Percentiles rank a stretch among this genome's conserved stretches.
Evolutionary conservation across 1,139 yeast species (phyloP).

Genomic region (Sugiyamaella xylanicola): DNA sequence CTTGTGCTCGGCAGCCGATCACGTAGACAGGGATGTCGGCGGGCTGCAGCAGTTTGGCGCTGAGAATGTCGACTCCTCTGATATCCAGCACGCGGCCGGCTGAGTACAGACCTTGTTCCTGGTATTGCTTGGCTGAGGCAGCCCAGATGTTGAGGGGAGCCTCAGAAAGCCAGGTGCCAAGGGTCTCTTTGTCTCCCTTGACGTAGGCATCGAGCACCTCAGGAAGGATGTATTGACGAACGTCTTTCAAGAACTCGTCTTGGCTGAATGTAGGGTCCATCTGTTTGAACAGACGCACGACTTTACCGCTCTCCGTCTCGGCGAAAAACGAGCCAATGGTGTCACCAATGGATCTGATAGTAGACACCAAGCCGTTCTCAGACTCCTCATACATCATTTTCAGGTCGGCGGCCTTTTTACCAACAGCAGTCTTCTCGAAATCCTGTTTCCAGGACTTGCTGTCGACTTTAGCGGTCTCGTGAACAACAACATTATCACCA

Average conservation of each 20-base stretch:
- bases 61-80: conserved; percentile 91
- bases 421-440: conserved; percentile 70
- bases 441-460: conserved; percentile 58
- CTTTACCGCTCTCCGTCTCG: conserved; percentile 95
- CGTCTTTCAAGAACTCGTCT: conserved; percentile 77
- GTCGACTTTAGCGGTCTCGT: conserved; percentile 80
- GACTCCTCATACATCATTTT: conserved; percentile 80
- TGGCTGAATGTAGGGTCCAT: conserved; percentile 88
- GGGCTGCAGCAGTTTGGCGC: conserved; percentile 87
- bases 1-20: conserved; percentile 96
- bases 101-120: conserved; percentile 88
- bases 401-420: conserved; percentile 62
- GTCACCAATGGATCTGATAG: conserved; percentile 76
- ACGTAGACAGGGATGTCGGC: conserved; percentile 92
- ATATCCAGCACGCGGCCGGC: conserved; percentile 93
- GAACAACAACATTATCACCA: conserved; percentile 78
- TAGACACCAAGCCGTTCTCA: conserved; percentile 86
- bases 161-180: conserved; percentile 92
- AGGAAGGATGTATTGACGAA: conserved; percentile 91
- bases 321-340: conserved; percentile 87
- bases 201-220: conserved; percentile 95
- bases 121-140: conserved; percentile 89
- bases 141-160: conserved; percentile 96
- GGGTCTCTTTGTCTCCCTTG: conserved; percentile 80
- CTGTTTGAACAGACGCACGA: conserved; percentile 76